Conservation (phyloP, 176 grass and related monocot species). For the Aegilops speltoides region DNA sequence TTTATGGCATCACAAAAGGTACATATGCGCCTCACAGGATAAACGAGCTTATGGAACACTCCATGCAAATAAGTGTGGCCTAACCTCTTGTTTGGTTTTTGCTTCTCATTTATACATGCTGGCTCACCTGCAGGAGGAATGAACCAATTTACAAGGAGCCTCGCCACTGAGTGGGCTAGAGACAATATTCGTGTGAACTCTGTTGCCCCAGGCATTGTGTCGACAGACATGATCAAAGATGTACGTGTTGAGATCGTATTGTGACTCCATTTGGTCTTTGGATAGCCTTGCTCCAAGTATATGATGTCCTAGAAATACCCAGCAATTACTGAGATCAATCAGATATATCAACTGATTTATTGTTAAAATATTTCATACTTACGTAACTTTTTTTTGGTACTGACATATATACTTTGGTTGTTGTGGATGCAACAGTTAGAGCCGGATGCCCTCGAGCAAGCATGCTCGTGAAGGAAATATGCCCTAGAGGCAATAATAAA, state of each 20-base stretch:
- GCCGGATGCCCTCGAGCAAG: neutral
- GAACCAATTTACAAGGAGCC: neutral
- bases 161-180: neutral
- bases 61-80: neutral
- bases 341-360: neutral
- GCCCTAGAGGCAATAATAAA: too few species aligned
- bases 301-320: neutral
- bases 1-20: neutral
- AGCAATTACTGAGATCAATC: neutral
- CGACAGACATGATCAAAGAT: neutral
- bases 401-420: neutral
- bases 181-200: neutral
- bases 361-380: neutral
- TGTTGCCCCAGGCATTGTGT: neutral
- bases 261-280: neutral
- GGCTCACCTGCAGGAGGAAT: neutral
- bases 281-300: neutral
- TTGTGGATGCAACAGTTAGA: neutral
- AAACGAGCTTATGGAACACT: neutral
- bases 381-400: neutral
- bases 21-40: neutral
- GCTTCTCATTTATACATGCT: neutral
- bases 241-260: neutral
- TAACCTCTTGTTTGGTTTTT: neutral
- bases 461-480: too few species aligned